These are phyloP conservation scores for Cryphonectria radicalis DNA, from an alignment of 2,329 filamentous ascomycete genomes.

Conservation along the genomic window DNA sequence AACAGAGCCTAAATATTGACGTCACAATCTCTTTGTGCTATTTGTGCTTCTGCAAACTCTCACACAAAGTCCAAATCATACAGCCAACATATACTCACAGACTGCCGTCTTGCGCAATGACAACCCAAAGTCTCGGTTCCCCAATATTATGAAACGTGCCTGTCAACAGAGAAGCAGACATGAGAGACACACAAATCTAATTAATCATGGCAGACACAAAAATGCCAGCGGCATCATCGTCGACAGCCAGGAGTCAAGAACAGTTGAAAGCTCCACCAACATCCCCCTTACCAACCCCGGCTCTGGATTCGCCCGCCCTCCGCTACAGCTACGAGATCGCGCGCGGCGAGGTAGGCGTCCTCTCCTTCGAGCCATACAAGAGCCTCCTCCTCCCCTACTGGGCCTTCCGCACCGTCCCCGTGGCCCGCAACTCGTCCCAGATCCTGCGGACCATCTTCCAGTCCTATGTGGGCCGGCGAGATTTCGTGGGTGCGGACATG, in stretches of 20 bases:
- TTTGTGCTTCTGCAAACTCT: background rate
- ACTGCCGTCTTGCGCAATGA: too few relatives aligned
- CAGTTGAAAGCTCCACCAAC: constrained; percentile 9
- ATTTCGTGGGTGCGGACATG: constrained; percentile 71
- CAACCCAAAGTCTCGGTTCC: too few relatives aligned
- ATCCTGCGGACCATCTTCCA: constrained; percentile 56
- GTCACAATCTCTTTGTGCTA: constrained; percentile 2
- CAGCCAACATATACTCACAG: too few relatives aligned
- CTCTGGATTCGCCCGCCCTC: constrained; percentile 17
- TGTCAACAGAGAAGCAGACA: too few relatives aligned
- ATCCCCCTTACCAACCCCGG: constrained; percentile 18
- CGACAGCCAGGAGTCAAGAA: background rate
- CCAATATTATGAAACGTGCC: background rate
- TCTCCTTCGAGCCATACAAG: constrained; percentile 69
- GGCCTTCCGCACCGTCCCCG: constrained; percentile 58
- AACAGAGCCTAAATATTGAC: background rate
- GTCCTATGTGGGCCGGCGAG: constrained; percentile 52
- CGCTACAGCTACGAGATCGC: constrained; percentile 54
- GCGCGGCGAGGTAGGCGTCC: constrained; percentile 63
- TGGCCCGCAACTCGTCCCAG: constrained; percentile 55
- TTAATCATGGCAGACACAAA: background rate
- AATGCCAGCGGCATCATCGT: background rate
- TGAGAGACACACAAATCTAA: background rate
- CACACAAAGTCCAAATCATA: too few relatives aligned
- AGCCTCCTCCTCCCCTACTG: constrained; percentile 61